phyloP scores from a whole-genome alignment of 148 eudicot genomes.

The Silene uniflora region DNA sequence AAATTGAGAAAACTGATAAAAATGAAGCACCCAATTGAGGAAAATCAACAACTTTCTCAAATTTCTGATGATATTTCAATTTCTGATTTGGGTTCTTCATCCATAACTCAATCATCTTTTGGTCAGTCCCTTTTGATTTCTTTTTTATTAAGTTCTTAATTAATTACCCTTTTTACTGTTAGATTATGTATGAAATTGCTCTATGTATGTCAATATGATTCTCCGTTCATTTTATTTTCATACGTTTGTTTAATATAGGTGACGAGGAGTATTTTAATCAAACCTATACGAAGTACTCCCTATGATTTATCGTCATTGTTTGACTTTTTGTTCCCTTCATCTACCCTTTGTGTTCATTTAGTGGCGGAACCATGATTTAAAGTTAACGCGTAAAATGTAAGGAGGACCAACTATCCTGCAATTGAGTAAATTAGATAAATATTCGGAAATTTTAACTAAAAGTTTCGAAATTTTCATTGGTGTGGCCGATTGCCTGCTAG shows the following conservation, averaged over 20 bases:
- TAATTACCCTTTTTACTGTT: not conserved
- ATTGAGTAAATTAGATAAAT: not conserved
- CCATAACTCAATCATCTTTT: conserved; percentile 10
- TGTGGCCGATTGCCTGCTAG: too few relatives aligned
- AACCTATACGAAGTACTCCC: too few relatives aligned
- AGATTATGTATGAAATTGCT: not conserved
- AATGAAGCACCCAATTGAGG: conserved; percentile 34
- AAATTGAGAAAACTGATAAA: conserved; percentile 17
- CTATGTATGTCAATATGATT: not conserved
- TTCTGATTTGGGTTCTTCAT: conserved; percentile 15
- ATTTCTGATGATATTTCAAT: conserved; percentile 28
- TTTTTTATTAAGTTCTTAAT: not conserved
- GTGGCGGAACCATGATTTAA: not conserved
- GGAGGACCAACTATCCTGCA: not conserved
- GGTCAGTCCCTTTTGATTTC: not conserved
- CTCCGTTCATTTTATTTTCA: not conserved
- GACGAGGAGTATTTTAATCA: not conserved
- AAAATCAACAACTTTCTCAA: conserved; percentile 21
- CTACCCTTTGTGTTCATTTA: not conserved
- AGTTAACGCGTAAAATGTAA: too few relatives aligned
- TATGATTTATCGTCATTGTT: not conserved
- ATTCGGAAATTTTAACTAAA: not conserved
- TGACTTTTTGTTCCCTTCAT: conserved; percentile 2
- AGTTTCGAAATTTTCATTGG: not conserved
- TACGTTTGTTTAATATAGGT: not conserved